A percentile compares a stretch with the other conserved stretches of the same genome.
These are phyloP conservation scores for Pelargonium myrrhifolium DNA, from an alignment of 441 rosid species.

Conservation along the genomic window DNA sequence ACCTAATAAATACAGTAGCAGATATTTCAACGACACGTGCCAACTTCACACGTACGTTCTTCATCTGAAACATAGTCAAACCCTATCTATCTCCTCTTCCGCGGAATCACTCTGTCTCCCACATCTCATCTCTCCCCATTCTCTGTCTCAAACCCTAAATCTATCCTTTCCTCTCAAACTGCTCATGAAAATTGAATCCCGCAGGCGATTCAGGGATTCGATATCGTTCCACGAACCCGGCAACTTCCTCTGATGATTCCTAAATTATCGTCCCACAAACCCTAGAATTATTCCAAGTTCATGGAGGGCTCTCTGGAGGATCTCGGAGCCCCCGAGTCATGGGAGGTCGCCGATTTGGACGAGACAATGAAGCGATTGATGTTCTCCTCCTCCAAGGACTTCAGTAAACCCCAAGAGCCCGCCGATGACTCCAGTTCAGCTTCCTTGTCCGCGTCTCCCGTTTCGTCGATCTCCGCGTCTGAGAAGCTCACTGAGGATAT, in stretches of 20 bases:
- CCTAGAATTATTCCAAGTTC: slow-evolving; percentile 15
- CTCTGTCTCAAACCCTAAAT: slow-evolving; percentile 29
- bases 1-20: neutral
- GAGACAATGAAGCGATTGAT: slow-evolving; percentile 35
- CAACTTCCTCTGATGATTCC: slow-evolving; percentile 21
- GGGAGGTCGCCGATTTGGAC: slow-evolving; percentile 68
- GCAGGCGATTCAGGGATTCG: neutral
- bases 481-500: slow-evolving; percentile 35
- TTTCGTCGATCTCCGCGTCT: slow-evolving; percentile 6
- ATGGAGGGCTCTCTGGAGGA: slow-evolving; percentile 77
- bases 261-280: slow-evolving; percentile 11
- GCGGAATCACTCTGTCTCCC: neutral
- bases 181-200: slow-evolving; percentile 19
- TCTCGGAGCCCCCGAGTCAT: slow-evolving; percentile 62
- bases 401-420: slow-evolving; percentile 23
- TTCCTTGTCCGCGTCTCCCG: slow-evolving; percentile 16
- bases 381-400: slow-evolving; percentile 22
- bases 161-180: neutral
- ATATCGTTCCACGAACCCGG: neutral
- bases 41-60: no score
- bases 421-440: slow-evolving; percentile 14
- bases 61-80: slow-evolving; percentile 7
- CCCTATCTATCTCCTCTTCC: slow-evolving; percentile 14
- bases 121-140: neutral
- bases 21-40: neutral